These are phyloP conservation scores for Chaetomium fimeti DNA, from an alignment of 495 filamentous ascomycete genomes.

Conservation along the genomic window DNA sequence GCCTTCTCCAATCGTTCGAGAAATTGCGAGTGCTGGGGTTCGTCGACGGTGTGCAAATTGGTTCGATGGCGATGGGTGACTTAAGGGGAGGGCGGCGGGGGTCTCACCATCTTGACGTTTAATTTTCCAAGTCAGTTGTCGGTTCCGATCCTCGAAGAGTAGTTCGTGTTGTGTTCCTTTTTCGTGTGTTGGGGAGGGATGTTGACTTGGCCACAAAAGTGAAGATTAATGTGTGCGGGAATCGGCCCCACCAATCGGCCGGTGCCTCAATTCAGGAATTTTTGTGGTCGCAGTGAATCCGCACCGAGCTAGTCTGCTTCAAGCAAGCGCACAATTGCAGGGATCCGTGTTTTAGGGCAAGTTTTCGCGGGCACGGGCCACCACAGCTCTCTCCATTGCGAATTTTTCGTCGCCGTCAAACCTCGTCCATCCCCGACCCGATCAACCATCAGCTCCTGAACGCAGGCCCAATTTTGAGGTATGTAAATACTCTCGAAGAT, in stretches of 20 bases:
- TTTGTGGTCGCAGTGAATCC: conserved; percentile 21
- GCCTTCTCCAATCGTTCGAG: neutral
- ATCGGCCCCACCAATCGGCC: conserved; percentile 22
- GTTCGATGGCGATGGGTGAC: neutral
- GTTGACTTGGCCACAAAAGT: conserved; percentile 22
- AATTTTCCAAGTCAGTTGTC: conserved; percentile 42
- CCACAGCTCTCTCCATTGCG: conserved; percentile 21
- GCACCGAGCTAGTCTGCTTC: neutral
- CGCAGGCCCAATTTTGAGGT: conserved; percentile 36
- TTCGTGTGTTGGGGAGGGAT: conserved; percentile 20
- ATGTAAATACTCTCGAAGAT: conserved; percentile 40
- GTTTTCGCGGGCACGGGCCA: conserved; percentile 31
- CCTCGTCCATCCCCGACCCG: neutral
- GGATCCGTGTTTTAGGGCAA: conserved; percentile 31
- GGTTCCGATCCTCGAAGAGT: conserved; percentile 57
- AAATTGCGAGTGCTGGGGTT: neutral
- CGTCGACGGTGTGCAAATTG: neutral
- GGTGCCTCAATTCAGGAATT: conserved; percentile 11
- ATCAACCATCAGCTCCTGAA: conserved; percentile 21
- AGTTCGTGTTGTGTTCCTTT: conserved; percentile 22
- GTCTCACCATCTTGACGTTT: conserved; percentile 56
- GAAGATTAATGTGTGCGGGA: conserved; percentile 31
- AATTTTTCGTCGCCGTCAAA: conserved; percentile 9
- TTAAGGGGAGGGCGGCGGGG: conserved; percentile 4
- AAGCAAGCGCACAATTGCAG: conserved; percentile 10